Conservation (phyloP, 495 filamentous ascomycete species). For the Apiosordaria backusii region DNA sequence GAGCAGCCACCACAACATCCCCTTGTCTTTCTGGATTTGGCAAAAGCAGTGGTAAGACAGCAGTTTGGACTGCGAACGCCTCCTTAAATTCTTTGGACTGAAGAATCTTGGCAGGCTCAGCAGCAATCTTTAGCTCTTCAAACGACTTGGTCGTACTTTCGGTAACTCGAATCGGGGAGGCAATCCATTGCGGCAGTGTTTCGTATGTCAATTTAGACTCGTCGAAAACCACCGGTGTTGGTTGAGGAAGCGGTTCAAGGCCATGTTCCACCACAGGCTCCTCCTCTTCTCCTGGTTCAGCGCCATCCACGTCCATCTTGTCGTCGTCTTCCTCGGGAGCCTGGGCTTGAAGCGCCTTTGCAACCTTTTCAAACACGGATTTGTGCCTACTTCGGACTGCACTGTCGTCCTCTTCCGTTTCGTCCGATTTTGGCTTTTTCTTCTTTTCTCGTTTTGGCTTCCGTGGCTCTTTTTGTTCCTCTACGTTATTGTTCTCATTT, state of each 20-base stretch:
- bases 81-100: conserved; percentile 62
- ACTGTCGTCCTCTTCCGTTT: conserved; percentile 9
- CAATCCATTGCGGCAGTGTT: conserved; percentile 69
- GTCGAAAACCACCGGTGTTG: conserved; percentile 55
- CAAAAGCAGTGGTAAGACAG: conserved; percentile 72
- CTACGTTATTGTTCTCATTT: not conserved
- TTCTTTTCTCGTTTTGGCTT: conserved; percentile 34
- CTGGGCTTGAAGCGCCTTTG: conserved; percentile 40
- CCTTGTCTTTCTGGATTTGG: conserved; percentile 54
- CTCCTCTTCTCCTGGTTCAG: conserved; percentile 22
- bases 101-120: conserved; percentile 49
- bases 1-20: conserved; percentile 82
- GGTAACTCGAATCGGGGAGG: conserved; percentile 62
- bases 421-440: conserved; percentile 30
- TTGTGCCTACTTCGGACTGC: conserved; percentile 38
- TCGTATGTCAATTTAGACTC: conserved; percentile 50
- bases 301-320: conserved; percentile 29
- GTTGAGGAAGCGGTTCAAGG: conserved; percentile 74
- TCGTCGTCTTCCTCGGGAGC: conserved; percentile 22
- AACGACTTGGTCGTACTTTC: conserved; percentile 59
- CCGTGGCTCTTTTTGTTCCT: conserved; percentile 7
- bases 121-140: conserved; percentile 50
- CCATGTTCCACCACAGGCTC: conserved; percentile 55
- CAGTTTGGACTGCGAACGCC: conserved; percentile 82
- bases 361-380: conserved; percentile 46